Conservation (phyloP, 1,284 basidiomycete species). For the Ceratobasidium sp. region DNA sequence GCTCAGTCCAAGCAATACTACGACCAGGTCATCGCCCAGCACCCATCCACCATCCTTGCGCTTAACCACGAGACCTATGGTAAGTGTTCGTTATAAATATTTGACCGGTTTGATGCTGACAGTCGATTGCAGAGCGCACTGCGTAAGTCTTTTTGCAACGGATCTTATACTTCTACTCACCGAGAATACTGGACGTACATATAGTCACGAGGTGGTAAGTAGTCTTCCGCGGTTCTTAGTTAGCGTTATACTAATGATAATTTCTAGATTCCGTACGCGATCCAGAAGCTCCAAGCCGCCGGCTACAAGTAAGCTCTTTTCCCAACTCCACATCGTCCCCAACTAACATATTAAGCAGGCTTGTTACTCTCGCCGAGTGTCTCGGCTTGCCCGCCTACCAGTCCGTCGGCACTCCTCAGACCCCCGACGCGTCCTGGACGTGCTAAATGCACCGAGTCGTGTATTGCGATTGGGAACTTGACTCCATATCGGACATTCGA, state of each 20-base stretch:
- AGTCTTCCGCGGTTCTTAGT: no score
- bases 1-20: conserved; percentile 14
- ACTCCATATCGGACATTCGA: no score
- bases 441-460: no score
- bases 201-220: no score
- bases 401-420: background rate
- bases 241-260: no score
- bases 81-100: background rate
- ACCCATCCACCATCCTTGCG: conserved; percentile 32
- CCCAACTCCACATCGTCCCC: background rate
- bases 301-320: conserved; percentile 6
- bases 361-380: conserved; percentile 39
- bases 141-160: background rate
- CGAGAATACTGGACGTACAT: no score
- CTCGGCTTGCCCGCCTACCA: conserved; percentile 35
- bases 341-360: background rate
- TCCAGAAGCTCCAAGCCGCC: conserved; percentile 16
- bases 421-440: no score
- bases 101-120: background rate
- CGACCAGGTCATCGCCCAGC: background rate
- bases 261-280: background rate
- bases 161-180: background rate
- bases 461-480: no score
- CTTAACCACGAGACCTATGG: conserved; percentile 45
- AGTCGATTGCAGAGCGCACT: background rate